A percentile compares a stretch with the other conserved stretches of the same genome.
These are phyloP conservation scores for Ophiocordyceps camponoti-floridani DNA, from an alignment of 2,329 filamentous ascomycete genomes.

Conservation along the genomic window DNA sequence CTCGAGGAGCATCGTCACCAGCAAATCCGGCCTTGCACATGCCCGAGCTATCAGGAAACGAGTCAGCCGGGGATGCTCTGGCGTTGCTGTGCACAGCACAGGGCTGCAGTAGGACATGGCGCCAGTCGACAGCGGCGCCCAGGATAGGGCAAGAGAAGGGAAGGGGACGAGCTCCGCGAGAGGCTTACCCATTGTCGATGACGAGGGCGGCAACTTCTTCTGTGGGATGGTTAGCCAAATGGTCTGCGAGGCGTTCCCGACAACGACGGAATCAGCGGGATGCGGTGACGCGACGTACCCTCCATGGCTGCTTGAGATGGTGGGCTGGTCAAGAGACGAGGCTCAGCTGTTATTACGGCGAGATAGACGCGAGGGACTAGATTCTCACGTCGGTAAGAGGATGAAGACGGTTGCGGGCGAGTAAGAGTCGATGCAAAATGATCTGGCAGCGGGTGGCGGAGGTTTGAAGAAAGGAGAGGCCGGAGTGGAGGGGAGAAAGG, in stretches of 20 bases:
- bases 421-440: slow-evolving; percentile 4
- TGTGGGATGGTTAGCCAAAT: slow-evolving; percentile 24
- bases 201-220: slow-evolving; percentile 99
- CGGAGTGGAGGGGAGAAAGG: slow-evolving; percentile 14
- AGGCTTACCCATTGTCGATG: slow-evolving; percentile 99
- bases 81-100: too few relatives aligned
- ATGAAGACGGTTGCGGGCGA: slow-evolving; percentile 5
- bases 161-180: slow-evolving; percentile 10
- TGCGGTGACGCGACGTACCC: slow-evolving; percentile 21
- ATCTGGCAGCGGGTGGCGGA: slow-evolving; percentile 5
- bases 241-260: background rate
- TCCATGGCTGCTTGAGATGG: slow-evolving; percentile 35
- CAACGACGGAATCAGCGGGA: background rate
- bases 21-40: slow-evolving; percentile 99
- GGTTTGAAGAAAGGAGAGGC: slow-evolving; percentile 13
- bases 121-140: too few relatives aligned
- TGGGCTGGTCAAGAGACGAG: slow-evolving; percentile 9
- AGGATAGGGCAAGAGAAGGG: too few relatives aligned
- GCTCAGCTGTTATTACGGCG: background rate
- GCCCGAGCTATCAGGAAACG: slow-evolving; percentile 75
- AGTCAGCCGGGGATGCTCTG: slow-evolving; percentile 18
- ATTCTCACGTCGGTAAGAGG: slow-evolving; percentile 4
- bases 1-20: slow-evolving; percentile 99
- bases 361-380: background rate
- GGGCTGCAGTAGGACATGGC: too few relatives aligned